Evolutionary conservation across 179 eudicot genomes (phyloP), one percentile per base, ranked within the genome.

Genomic region (Vitellaria paradoxa): DNA sequence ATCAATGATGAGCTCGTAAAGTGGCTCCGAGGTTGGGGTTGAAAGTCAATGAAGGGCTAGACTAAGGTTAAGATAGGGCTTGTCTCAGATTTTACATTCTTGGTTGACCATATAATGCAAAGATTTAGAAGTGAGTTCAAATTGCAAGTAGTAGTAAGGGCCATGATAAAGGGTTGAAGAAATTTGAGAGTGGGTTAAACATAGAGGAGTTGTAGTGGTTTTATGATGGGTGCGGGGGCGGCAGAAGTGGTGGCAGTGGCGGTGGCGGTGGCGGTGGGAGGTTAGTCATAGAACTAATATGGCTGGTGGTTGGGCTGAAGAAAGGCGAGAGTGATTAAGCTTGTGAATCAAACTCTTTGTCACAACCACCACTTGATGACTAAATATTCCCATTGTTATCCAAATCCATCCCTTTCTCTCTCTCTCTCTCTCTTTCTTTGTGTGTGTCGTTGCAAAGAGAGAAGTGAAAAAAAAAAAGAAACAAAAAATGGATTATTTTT

Each of bases 311-410:
- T 52, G 53, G 57, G 73, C 57, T 56, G 10, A 82, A 68, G 65
- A 78, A 70, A 23, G 80, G 24, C 0, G 82, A 79, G 75, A 55
- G 46, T 30, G 75, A 68, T 23, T 68, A 77, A 73, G 83, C 81
- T 75, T 81, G 81, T 81, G 88, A 86, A 30, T 83, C 79, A 70
- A 74, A 79, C 81, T 86, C 88, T 45, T 86, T 86, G 17, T 83
- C 88, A n/a, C n/a, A n/a, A 24, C 85, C 87, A n/a, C 84, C 87
- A 45, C 87, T 85, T 3, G 88, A 83, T 18, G 90, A 87, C 65
- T 85, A 88, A 20, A 87, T 21, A 68, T 87, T 87, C 17, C 82
- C 86, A 78, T 82, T 87, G 67, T 84, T 84, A 57, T 67, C 86
- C 59, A 86, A 81, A 79, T 86, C 88, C 88, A 86, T 86, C 7